Evolutionary conservation across 176 grass and related monocot species (phyloP), one percentile per base, ranked within the genome.

Genomic region (Carex kokanica): DNA sequence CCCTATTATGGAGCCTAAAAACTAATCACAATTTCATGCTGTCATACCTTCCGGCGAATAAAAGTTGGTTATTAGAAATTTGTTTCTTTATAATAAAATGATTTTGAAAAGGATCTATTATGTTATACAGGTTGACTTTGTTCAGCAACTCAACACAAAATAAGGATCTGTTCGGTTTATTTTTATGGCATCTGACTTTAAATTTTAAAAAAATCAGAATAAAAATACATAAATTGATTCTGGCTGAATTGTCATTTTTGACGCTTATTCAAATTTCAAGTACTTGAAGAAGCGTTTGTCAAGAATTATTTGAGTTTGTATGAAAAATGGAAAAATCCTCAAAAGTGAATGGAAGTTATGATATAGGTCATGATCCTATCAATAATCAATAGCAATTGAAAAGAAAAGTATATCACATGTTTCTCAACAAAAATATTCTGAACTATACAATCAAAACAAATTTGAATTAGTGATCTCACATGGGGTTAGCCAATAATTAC

Each of bases 391-490:
- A 3, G 45, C 38, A 71, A 21, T 53, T 25, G 9, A 74, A 53
- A 74, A 16, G 11, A 74, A 53, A 49, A 25, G 12, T 53, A 74
- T 27, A 25, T 51, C 71, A 74, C 45, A 74, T 74, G 71, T 53
- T 16, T 47, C 10, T 27, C 52, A 71, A 53, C 20, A 74, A 68
- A 73, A 74, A 51, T 74, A 74, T 74, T 74, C 20, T 51, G 13
- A 74, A 49, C 13, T 25, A 49, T 8, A 51, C 11, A 51, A 74
- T 52, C 59, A 36, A 21, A 81, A 81, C 18, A 81, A 64, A 31
- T 36, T 62, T 80, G 55, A 64, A 64, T 63, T 81, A 81, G 20
- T 81, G 79, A 49, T 64, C 59, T 27, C 59, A 81, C 79, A 81
- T 81, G 59, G 31, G 36, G 6, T 24, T 81, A 9, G 79, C 9